phyloP scores from a whole-genome alignment of 176 grass and related monocot species.

The Saccharum spontaneum region DNA sequence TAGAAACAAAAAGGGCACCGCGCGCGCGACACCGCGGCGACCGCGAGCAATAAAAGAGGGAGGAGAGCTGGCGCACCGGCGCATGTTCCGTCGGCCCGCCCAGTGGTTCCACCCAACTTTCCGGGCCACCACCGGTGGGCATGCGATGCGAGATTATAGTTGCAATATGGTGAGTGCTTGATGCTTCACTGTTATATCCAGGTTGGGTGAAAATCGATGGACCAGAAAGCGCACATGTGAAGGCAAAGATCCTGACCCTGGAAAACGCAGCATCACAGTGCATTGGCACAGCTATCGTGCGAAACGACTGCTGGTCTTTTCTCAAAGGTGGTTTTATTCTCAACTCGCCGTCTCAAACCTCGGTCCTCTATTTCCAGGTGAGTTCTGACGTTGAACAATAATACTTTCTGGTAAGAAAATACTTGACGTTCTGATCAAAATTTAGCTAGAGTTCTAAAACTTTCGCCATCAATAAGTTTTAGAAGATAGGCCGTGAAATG shows the following conservation, averaged over 20 bases:
- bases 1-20: neutral
- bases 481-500: no score
- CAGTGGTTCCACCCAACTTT: neutral
- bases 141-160: neutral
- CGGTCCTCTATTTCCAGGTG: slow-evolving; percentile 86
- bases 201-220: slow-evolving; percentile 78
- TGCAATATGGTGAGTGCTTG: neutral
- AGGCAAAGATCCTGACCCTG: slow-evolving; percentile 58
- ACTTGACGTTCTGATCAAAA: no score
- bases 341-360: slow-evolving; percentile 45
- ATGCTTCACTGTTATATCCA: slow-evolving; percentile 10
- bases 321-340: slow-evolving; percentile 83
- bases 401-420: no score
- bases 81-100: no score
- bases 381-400: neutral
- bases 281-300: slow-evolving; percentile 59
- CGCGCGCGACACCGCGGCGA: neutral
- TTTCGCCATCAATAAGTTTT: no score
- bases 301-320: slow-evolving; percentile 84
- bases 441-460: no score
- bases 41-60: neutral
- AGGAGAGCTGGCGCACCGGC: neutral
- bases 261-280: slow-evolving; percentile 50
- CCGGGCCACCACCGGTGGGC: neutral
- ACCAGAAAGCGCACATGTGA: slow-evolving; percentile 51